Evolutionary conservation across 306 rosid species (phyloP).

Genomic region (Begonia fuchsioides): DNA sequence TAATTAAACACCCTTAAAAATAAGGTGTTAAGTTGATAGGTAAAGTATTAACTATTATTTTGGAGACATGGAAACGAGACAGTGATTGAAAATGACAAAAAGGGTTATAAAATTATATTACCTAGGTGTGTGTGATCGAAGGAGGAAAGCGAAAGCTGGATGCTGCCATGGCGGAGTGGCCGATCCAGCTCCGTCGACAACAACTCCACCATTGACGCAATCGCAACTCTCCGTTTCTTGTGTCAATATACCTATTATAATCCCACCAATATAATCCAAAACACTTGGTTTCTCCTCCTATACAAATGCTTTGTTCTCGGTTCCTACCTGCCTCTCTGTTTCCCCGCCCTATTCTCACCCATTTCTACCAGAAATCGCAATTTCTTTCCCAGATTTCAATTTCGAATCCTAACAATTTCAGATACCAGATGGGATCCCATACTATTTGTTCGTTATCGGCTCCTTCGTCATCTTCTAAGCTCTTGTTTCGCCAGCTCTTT

Average conservation of each 20-base stretch:
- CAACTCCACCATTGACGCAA: background rate
- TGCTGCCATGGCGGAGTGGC: background rate
- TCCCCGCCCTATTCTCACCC: background rate
- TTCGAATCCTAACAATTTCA: slow-evolving; percentile 5
- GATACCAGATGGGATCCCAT: slow-evolving; percentile 31
- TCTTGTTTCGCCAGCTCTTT: slow-evolving; percentile 83
- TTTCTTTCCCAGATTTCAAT: slow-evolving; percentile 3
- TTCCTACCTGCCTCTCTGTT: slow-evolving; percentile 7
- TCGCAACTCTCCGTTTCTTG: background rate
- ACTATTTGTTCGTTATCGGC: slow-evolving; percentile 1
- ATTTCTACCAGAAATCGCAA: slow-evolving; percentile 13
- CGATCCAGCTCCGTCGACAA: background rate
- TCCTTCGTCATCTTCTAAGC: slow-evolving; percentile 17
- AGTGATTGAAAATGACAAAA: too few species aligned
- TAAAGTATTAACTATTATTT: too few species aligned
- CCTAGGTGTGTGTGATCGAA: too few species aligned
- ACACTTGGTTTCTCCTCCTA: background rate
- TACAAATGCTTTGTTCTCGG: slow-evolving; percentile 4
- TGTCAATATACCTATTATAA: background rate
- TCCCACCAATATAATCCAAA: slow-evolving; percentile 1
- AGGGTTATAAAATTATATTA: too few species aligned
- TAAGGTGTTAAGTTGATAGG: too few species aligned
- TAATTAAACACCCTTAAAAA: too few species aligned
- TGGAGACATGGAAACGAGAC: too few species aligned
- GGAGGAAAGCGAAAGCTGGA: too few species aligned